Conservation (phyloP, 2,329 filamentous ascomycete species). For the Tolypocladium album region DNA sequence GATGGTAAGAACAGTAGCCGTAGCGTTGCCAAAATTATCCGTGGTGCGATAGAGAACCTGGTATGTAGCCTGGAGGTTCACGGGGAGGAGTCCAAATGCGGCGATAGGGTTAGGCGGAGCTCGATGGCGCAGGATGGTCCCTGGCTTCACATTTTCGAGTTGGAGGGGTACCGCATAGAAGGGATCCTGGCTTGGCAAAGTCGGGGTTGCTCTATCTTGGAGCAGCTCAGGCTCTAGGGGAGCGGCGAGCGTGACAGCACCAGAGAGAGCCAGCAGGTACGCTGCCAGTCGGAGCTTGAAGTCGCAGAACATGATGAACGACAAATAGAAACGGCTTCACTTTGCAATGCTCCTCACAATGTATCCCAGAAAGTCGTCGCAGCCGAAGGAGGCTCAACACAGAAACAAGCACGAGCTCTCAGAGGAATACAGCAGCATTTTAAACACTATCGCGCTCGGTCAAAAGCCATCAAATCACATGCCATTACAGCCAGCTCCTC, state of each 20-base stretch:
- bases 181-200: neutral
- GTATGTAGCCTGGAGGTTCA: slow-evolving; percentile 7
- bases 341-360: neutral
- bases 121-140: neutral
- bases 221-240: neutral
- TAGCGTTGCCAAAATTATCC: slow-evolving; percentile 20
- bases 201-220: neutral
- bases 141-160: neutral
- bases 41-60: slow-evolving; percentile 30
- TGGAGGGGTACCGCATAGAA: neutral
- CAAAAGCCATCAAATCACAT: neutral
- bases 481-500: neutral
- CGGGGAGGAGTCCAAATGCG: neutral
- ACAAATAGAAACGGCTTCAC: neutral
- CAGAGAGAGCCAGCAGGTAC: neutral
- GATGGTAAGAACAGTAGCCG: slow-evolving; percentile 25
- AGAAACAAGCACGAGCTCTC: neutral
- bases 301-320: neutral
- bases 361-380: neutral
- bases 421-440: neutral
- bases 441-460: neutral
- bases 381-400: neutral
- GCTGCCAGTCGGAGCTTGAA: neutral
- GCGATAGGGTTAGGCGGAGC: neutral
- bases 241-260: neutral